Conservation (phyloP, 2,329 filamentous ascomycete genomes). For the Epichloe sibirici region DNA sequence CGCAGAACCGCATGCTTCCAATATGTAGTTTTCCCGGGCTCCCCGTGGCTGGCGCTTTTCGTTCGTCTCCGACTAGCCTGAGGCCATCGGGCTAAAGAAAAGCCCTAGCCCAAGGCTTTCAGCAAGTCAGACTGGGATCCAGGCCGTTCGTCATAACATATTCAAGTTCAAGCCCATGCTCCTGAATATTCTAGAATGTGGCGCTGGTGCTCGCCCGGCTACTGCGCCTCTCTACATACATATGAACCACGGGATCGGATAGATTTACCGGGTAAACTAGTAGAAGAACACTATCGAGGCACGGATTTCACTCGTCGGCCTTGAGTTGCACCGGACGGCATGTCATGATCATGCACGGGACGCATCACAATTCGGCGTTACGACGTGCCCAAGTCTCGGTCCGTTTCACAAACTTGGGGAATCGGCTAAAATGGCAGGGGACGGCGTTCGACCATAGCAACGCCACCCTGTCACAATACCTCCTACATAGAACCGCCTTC, state of each 20-base stretch:
- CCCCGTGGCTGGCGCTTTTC: not conserved
- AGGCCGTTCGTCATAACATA: not conserved
- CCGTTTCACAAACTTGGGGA: too few species aligned
- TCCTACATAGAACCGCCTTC: too few species aligned
- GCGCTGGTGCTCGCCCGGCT: not conserved
- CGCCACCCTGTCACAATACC: too few species aligned
- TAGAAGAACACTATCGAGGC: not conserved
- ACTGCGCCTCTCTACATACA: not conserved
- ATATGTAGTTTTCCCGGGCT: not conserved
- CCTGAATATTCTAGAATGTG: not conserved
- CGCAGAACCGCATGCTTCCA: not conserved
- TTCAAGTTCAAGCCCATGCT: too few species aligned
- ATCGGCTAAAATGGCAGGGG: too few species aligned
- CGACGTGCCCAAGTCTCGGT: too few species aligned
- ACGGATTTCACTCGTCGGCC: not conserved
- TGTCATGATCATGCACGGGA: too few species aligned
- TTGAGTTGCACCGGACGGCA: not conserved
- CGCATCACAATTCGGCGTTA: too few species aligned
- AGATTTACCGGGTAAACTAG: not conserved
- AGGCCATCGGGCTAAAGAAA: not conserved
- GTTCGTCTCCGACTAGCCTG: not conserved
- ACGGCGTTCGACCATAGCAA: too few species aligned
- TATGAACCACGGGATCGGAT: conserved; percentile 1
- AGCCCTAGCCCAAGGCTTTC: not conserved
- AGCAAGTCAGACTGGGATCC: conserved; percentile 1